Evolutionary conservation across 257 asterid species (phyloP).

Genomic region (Leonotis leonurus): DNA sequence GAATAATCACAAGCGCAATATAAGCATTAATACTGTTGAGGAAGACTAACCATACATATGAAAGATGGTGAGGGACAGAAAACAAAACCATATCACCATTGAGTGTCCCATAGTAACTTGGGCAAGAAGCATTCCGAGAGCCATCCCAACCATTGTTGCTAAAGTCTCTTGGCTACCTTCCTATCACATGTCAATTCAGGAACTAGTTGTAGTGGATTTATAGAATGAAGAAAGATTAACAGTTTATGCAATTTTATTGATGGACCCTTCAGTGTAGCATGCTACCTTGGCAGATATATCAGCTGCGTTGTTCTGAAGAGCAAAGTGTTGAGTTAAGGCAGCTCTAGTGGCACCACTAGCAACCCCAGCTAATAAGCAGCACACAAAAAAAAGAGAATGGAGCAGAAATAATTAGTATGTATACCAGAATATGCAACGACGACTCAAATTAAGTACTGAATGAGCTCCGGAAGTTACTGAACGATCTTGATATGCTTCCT

Average conservation of each 20-base stretch:
- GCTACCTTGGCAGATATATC: slow-evolving; percentile 95
- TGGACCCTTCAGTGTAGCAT: slow-evolving; percentile 1
- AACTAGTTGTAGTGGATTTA: background rate
- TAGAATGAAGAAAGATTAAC: background rate
- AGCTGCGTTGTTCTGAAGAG: slow-evolving; percentile 95
- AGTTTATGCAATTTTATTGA: background rate
- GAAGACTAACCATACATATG: slow-evolving; percentile 98
- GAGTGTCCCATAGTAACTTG: slow-evolving; percentile 75
- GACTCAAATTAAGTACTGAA: background rate
- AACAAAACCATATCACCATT: slow-evolving; percentile 70
- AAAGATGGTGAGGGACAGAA: slow-evolving; percentile 84
- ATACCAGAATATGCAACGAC: background rate
- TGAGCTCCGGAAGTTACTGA: slow-evolving; percentile 56
- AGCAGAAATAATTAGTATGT: slow-evolving; percentile 5
- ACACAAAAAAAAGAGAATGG: slow-evolving; percentile 17
- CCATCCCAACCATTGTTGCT: slow-evolving; percentile 99
- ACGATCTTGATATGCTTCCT: slow-evolving; percentile 95
- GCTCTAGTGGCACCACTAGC: slow-evolving; percentile 99
- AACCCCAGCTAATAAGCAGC: slow-evolving; percentile 72
- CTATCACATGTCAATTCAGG: slow-evolving; percentile 34
- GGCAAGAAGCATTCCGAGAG: slow-evolving; percentile 90
- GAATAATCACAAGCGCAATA: background rate
- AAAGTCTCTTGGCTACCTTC: slow-evolving; percentile 98
- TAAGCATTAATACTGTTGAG: slow-evolving; percentile 21
- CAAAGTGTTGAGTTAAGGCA: slow-evolving; percentile 94